Evolutionary conservation across 306 rosid species (phyloP).

Genomic region (Medicago arabica): DNA sequence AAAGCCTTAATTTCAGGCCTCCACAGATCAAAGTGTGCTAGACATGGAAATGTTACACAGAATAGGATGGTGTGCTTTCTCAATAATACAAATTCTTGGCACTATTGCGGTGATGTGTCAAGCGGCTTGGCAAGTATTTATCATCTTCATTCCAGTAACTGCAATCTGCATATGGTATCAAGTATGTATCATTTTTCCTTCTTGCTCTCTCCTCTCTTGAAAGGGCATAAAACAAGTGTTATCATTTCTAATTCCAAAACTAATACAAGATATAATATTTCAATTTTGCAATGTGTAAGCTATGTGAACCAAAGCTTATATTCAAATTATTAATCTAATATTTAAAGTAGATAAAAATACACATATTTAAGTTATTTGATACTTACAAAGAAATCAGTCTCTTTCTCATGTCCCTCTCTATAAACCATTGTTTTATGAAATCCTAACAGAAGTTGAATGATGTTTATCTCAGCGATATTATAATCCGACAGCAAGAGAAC

Average conservation of each 20-base stretch:
- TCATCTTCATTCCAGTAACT: slow-evolving; percentile 83
- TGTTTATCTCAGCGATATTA: slow-evolving; percentile 72
- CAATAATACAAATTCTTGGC: slow-evolving; percentile 81
- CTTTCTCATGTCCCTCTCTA: not conserved
- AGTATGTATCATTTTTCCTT: slow-evolving; percentile 55
- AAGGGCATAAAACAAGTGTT: slow-evolving; percentile 3
- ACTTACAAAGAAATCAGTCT: too few relatives aligned
- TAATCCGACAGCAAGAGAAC: slow-evolving; percentile 92
- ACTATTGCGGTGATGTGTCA: slow-evolving; percentile 96
- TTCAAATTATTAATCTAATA: slow-evolving; percentile 17
- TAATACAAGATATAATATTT: not conserved
- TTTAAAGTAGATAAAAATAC: slow-evolving; percentile 3
- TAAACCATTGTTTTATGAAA: slow-evolving; percentile 20
- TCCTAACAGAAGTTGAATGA: slow-evolving; percentile 34
- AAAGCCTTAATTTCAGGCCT: slow-evolving; percentile 67
- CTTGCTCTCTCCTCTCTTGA: slow-evolving; percentile 23
- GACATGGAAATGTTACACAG: slow-evolving; percentile 83
- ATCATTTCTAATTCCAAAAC: slow-evolving; percentile 22
- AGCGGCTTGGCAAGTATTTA: slow-evolving; percentile 96
- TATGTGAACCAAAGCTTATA: not conserved
- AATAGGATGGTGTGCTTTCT: slow-evolving; percentile 96
- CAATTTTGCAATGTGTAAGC: slow-evolving; percentile 18
- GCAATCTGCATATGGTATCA: slow-evolving; percentile 94
- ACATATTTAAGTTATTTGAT: not conserved
- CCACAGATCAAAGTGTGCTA: slow-evolving; percentile 92